phyloP scores from a whole-genome alignment of 2,329 filamentous ascomycete genomes.

The Clonostachys solani region DNA sequence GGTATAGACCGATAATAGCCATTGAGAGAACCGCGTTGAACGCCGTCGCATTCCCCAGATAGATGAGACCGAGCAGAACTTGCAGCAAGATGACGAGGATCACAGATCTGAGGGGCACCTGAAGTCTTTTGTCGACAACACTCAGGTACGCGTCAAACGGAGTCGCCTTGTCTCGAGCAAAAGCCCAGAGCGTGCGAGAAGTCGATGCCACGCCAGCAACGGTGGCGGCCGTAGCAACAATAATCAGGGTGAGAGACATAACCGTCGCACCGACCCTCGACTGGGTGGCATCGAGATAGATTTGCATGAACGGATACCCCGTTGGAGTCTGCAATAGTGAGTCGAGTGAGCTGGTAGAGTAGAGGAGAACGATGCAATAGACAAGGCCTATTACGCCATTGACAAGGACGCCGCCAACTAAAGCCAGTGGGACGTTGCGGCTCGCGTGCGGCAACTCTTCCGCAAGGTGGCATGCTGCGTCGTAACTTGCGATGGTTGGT shows the following conservation, averaged over 20 bases:
- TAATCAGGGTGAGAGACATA: conserved; percentile 17
- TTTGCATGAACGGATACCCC: conserved; percentile 37
- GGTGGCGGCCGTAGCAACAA: conserved; percentile 19
- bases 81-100: conserved; percentile 15
- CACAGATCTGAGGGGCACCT: conserved; percentile 26
- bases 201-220: conserved; percentile 26
- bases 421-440: too few species aligned
- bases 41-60: conserved; percentile 33
- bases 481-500: too few species aligned
- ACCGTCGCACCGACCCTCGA: conserved; percentile 15
- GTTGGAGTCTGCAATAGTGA: conserved; percentile 29
- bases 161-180: conserved; percentile 28
- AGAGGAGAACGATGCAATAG: conserved; percentile 30
- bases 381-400: conserved; percentile 34
- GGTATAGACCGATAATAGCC: conserved; percentile 4
- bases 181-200: conserved; percentile 30
- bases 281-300: conserved; percentile 22
- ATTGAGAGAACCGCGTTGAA: conserved; percentile 14
- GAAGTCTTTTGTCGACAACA: conserved; percentile 17
- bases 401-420: conserved; percentile 21
- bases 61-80: conserved; percentile 27
- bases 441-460: too few species aligned
- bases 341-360: conserved; percentile 29
- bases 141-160: conserved; percentile 28
- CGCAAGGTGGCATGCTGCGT: too few species aligned